Conservation (phyloP, 768 basidiomycete species). For the Suillus fuscotomentosus region DNA sequence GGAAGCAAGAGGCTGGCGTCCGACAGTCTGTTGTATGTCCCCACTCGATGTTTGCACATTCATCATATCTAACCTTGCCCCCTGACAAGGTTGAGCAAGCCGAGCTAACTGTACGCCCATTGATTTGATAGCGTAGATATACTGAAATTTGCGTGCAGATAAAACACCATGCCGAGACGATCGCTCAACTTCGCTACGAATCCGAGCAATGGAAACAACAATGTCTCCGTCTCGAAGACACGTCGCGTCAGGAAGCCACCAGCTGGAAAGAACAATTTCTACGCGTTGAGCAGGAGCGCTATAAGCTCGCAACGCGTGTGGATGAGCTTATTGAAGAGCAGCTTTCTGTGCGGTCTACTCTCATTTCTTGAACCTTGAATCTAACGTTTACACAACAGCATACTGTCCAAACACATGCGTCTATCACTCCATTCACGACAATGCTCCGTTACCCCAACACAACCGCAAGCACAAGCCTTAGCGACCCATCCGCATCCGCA, state of each 20-base stretch:
- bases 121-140: slow-evolving; percentile 1
- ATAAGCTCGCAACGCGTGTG: slow-evolving; percentile 51
- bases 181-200: slow-evolving; percentile 62
- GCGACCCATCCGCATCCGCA: slow-evolving; percentile 30
- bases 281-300: slow-evolving; percentile 69
- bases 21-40: slow-evolving; percentile 50
- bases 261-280: slow-evolving; percentile 83
- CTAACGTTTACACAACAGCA: slow-evolving; percentile 5
- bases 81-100: slow-evolving; percentile 48
- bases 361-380: background rate
- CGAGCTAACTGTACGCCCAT: slow-evolving; percentile 48
- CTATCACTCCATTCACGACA: slow-evolving; percentile 33
- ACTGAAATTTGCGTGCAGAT: slow-evolving; percentile 35
- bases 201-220: slow-evolving; percentile 74
- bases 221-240: slow-evolving; percentile 44
- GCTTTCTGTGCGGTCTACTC: slow-evolving; percentile 37
- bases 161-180: slow-evolving; percentile 57
- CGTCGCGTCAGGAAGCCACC: slow-evolving; percentile 46
- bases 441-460: slow-evolving; percentile 22
- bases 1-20: slow-evolving; percentile 41
- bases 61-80: slow-evolving; percentile 8
- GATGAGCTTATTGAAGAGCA: slow-evolving; percentile 59
- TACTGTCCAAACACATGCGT: slow-evolving; percentile 13
- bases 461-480: slow-evolving; percentile 4
- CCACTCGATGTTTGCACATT: slow-evolving; percentile 11